Evolutionary conservation across 148 eudicot genomes (phyloP).

Genomic region (Rhododendron simsii): DNA sequence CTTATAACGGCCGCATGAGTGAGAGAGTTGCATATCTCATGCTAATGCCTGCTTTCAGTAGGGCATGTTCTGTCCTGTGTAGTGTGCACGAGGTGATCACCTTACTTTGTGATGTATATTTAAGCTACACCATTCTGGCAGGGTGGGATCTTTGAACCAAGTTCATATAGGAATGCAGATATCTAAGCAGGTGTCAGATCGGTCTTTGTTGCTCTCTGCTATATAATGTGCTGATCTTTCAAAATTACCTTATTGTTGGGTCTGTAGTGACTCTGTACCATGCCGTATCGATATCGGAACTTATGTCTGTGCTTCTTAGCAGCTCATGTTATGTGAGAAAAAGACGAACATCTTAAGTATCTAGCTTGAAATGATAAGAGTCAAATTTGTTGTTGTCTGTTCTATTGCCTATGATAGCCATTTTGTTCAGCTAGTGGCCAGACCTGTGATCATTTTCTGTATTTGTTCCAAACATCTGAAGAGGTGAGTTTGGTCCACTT

Average conservation of each 20-base stretch:
- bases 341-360: not conserved
- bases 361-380: not conserved
- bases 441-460: not conserved
- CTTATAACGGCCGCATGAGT: not conserved
- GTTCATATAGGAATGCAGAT: not conserved
- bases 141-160: not conserved
- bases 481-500: not conserved
- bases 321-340: not conserved
- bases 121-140: not conserved
- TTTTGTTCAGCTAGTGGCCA: not conserved
- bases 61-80: not conserved
- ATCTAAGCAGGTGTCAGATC: not conserved
- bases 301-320: not conserved
- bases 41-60: not conserved
- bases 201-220: not conserved
- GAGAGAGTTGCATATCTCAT: not conserved
- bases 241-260: not conserved
- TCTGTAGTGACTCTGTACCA: not conserved
- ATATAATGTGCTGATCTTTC: not conserved
- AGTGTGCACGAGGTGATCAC: not conserved
- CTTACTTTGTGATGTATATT: not conserved
- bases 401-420: not conserved
- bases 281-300: not conserved
- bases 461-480: not conserved
- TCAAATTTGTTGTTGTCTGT: not conserved